phyloP scores from a whole-genome alignment of 495 filamentous ascomycete species.

The Annulohypoxylon bovei region DNA sequence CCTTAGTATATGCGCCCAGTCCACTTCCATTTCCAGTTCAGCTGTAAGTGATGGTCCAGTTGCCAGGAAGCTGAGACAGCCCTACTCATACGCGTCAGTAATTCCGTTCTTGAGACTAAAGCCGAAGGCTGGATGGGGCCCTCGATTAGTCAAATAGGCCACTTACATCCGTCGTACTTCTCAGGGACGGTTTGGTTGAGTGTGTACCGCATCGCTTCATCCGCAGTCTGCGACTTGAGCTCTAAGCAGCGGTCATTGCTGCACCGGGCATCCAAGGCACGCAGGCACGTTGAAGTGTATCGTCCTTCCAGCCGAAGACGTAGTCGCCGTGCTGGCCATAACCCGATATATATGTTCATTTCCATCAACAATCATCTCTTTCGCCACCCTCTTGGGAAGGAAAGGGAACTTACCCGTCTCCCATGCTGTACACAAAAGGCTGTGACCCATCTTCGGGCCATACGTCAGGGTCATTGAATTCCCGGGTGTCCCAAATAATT shows the following conservation, averaged over 20 bases:
- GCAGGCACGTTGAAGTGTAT: constrained; percentile 53
- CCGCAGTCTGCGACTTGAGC: constrained; percentile 51
- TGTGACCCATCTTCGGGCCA: constrained; percentile 54
- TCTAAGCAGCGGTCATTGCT: constrained; percentile 47
- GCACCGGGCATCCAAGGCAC: constrained; percentile 56
- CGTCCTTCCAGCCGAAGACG: constrained; percentile 58
- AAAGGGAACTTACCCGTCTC: constrained; percentile 49
- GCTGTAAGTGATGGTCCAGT: constrained; percentile 39
- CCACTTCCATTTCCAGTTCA: not conserved
- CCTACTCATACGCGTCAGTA: constrained; percentile 21
- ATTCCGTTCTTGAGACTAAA: not conserved
- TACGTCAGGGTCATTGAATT: constrained; percentile 51
- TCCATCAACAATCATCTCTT: not conserved
- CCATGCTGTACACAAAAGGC: constrained; percentile 58
- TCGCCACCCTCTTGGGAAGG: not conserved
- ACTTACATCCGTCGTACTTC: constrained; percentile 57
- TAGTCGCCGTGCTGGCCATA: constrained; percentile 61
- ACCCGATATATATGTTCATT: constrained; percentile 43
- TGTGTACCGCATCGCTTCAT: constrained; percentile 52
- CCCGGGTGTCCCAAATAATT: constrained; percentile 50
- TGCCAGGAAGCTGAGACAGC: constrained; percentile 38
- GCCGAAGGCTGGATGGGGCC: not conserved
- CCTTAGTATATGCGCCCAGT: not conserved
- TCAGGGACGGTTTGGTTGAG: constrained; percentile 52
- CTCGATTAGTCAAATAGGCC: not conserved